Percentiles rank a stretch among this genome's conserved stretches.
phyloP scores from a whole-genome alignment of 2,329 filamentous ascomycete genomes.

The Didymella exigua region DNA sequence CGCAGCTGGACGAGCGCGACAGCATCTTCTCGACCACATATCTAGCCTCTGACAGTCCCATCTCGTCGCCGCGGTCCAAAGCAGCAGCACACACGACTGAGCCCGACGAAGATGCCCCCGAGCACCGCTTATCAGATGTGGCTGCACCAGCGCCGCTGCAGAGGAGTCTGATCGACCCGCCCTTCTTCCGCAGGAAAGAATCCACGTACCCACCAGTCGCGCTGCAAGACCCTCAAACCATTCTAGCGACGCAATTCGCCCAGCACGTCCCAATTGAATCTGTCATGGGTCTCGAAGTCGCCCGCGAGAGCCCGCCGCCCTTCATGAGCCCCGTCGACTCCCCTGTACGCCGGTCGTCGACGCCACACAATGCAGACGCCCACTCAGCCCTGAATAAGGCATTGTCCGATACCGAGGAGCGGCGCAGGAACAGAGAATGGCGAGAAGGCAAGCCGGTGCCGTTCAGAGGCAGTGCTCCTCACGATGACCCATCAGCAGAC shows the following conservation, averaged over 20 bases:
- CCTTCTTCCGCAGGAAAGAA: conserved; percentile 40
- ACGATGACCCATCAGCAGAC: conserved; percentile 52
- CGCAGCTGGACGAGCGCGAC: conserved; percentile 66
- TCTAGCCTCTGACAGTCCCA: conserved; percentile 57
- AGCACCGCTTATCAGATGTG: conserved; percentile 35
- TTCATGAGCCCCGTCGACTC: conserved; percentile 49
- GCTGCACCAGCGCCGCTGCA: conserved; percentile 37
- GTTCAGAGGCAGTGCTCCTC: conserved; percentile 43
- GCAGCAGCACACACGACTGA: conserved; percentile 28
- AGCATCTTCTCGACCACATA: conserved; percentile 69
- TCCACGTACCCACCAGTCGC: conserved; percentile 29
- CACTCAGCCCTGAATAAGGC: conserved; percentile 34
- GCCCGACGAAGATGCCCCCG: conserved; percentile 36
- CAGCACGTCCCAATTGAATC: conserved; percentile 24
- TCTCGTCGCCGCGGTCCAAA: conserved; percentile 44
- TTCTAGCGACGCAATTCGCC: conserved; percentile 44
- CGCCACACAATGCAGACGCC: conserved; percentile 33
- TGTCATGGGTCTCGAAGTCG: conserved; percentile 29
- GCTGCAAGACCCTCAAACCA: conserved; percentile 39
- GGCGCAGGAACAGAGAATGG: conserved; percentile 57
- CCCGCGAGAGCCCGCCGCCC: conserved; percentile 41
- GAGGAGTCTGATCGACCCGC: conserved; percentile 42
- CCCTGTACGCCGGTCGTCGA: conserved; percentile 40
- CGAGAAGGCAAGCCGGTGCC: conserved; percentile 55
- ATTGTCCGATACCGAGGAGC: conserved; percentile 47